Conservation (phyloP, 768 basidiomycete species). For the Wakefieldia striispora region DNA sequence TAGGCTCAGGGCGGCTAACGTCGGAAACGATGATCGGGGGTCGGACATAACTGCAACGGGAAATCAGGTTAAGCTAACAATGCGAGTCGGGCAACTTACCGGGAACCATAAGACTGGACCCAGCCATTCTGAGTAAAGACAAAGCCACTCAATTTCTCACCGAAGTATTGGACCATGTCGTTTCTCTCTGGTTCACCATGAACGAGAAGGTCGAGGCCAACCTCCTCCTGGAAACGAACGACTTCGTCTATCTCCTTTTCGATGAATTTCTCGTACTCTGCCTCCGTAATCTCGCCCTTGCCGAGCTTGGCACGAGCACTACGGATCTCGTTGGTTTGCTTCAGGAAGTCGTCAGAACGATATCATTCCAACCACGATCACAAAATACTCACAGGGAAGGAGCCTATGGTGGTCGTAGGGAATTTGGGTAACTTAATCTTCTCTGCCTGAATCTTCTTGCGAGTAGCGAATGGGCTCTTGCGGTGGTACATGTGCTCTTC, state of each 20-base stretch:
- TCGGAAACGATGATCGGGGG: slow-evolving; percentile 99
- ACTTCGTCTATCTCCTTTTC: slow-evolving; percentile 94
- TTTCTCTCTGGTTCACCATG: slow-evolving; percentile 99
- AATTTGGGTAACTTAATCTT: slow-evolving; percentile 91
- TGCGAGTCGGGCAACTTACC: slow-evolving; percentile 44
- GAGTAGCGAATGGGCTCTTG: slow-evolving; percentile 82
- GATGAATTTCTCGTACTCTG: slow-evolving; percentile 95
- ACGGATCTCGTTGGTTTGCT: slow-evolving; percentile 99
- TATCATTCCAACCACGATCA: background rate
- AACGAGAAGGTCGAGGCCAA: slow-evolving; percentile 94
- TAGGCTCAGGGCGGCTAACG: slow-evolving; percentile 86
- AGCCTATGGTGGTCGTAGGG: slow-evolving; percentile 98
- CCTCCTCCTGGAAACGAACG: slow-evolving; percentile 95
- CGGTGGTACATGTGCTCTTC: slow-evolving; percentile 83
- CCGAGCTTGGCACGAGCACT: slow-evolving; percentile 91
- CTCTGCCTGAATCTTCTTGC: slow-evolving; percentile 86
- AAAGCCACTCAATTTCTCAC: slow-evolving; percentile 92
- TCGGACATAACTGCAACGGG: slow-evolving; percentile 82
- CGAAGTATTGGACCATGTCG: slow-evolving; percentile 99
- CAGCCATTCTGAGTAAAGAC: slow-evolving; percentile 98
- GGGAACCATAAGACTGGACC: slow-evolving; percentile 99
- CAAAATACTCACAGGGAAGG: slow-evolving; percentile 73
- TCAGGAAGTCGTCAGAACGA: slow-evolving; percentile 13
- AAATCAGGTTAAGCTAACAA: slow-evolving; percentile 9
- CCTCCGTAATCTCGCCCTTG: slow-evolving; percentile 84